Evolutionary conservation across 352 stramenopile species (phyloP), one percentile per base, ranked within the genome.

Genomic region (Pythium phragmiticola): DNA sequence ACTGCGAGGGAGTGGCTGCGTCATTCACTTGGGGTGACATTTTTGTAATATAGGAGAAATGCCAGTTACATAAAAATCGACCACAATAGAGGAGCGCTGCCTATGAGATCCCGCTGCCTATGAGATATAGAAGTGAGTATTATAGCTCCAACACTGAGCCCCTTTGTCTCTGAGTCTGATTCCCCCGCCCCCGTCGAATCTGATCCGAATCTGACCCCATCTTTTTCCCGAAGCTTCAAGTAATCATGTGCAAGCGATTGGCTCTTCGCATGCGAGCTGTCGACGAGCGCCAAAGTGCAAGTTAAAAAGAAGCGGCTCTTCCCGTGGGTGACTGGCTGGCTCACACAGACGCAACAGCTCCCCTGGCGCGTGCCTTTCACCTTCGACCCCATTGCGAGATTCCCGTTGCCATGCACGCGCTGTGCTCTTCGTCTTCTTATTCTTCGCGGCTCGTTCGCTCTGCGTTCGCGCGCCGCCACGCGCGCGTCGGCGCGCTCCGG

Each of bases 281-380:
- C 65, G 61, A 72, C 65, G 65, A 72, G 21, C 21, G 70, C 61
- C 59, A 51, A 72, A 76, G 57, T 73, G 66, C 70, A 76, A 76
- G 57, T 71, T 76, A 66, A 65, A 69, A 72, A 72, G 66, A 50
- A 52, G 56, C 63, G 36, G 36, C 36, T 41, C 36, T 41, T 41
- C 36, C 36, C 36, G 8, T 41, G 2, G 36, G 8, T 41, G 36
- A 14, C 36, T 14, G 8, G 7, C 36, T 41, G 36, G 7, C 36
- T 41, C 8, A 13, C 36, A 8, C 36, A 41, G 8, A 13, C 7
- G 7, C 36, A 33, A 5, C 3, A 17, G 14, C 23, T 19, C 4
- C 14, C 52, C 13, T 59, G 36, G 39, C 23, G 36, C 17, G 6
- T 49, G 11, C 52, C 26, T 28, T 49, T 50, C 17, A 26, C 8